Evolutionary conservation across 148 eudicot genomes (phyloP).

Genomic region (Chenopodium album): DNA sequence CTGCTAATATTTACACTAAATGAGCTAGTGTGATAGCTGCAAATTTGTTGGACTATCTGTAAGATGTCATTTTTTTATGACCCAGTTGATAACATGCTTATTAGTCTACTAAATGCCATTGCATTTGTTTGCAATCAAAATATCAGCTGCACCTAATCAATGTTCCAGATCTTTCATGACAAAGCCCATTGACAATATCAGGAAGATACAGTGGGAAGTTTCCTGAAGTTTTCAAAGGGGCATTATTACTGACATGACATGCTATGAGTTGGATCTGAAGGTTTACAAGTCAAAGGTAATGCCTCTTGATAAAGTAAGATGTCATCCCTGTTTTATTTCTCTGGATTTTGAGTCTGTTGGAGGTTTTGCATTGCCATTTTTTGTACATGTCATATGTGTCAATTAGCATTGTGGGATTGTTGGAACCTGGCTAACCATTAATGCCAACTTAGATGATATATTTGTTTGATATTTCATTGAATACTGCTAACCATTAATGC

Average conservation of each 20-base stretch:
- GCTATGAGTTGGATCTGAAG: conserved; percentile 51
- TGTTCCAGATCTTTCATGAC: conserved; percentile 75
- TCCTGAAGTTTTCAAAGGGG: conserved; percentile 73
- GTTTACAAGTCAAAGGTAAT: conserved; percentile 59
- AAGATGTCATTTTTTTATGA: background rate
- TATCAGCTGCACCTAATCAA: conserved; percentile 60
- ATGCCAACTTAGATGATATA: background rate
- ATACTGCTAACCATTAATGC: background rate
- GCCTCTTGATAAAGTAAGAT: conserved; percentile 74
- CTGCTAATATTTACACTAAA: background rate
- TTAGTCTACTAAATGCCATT: background rate
- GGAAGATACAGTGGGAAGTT: conserved; percentile 78
- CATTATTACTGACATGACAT: conserved; percentile 51
- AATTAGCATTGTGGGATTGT: background rate
- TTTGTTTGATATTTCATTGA: background rate
- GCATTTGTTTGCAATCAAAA: conserved; percentile 18
- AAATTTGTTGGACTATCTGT: background rate
- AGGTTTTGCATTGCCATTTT: background rate
- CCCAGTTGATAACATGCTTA: conserved; percentile 10
- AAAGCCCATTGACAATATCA: conserved; percentile 61
- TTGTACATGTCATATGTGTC: background rate
- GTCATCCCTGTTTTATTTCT: background rate
- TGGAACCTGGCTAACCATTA: background rate
- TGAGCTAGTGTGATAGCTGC: background rate
- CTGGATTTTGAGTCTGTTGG: background rate